Evolutionary conservation across 164 flowering plant species (phyloP).

Genomic region (Sextonia rubra): DNA sequence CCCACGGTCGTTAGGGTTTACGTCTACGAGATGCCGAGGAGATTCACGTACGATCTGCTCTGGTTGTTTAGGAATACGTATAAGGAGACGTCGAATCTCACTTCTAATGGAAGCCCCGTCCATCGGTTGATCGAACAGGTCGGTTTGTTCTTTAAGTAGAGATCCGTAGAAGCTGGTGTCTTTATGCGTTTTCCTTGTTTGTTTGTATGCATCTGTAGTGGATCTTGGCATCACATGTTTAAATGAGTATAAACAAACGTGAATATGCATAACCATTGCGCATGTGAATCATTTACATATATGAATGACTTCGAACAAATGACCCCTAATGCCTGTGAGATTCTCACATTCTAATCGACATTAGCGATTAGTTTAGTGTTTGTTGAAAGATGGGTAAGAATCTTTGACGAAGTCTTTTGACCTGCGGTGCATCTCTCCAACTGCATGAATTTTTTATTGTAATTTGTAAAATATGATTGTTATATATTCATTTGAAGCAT

Average conservation of each 20-base stretch:
- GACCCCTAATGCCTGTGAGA: not conserved
- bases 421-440: not conserved
- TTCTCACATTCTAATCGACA: not conserved
- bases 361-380: not conserved
- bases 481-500: not conserved
- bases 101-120: constrained; percentile 98
- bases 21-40: constrained; percentile 89
- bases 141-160: not conserved
- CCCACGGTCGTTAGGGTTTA: constrained; percentile 56
- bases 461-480: not conserved
- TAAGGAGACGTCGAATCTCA: constrained; percentile 68
- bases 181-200: not conserved
- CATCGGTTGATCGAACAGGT: constrained; percentile 96
- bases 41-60: constrained; percentile 87
- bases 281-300: no score
- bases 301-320: no score
- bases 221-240: no score
- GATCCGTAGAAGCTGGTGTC: not conserved
- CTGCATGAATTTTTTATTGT: no score
- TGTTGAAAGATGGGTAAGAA: not conserved
- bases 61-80: constrained; percentile 71
- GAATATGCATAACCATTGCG: no score
- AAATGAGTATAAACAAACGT: no score
- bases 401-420: not conserved
- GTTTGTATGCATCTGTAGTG: no score